Conservation (phyloP, 257 asterid species). For the Linaria vulgaris region DNA sequence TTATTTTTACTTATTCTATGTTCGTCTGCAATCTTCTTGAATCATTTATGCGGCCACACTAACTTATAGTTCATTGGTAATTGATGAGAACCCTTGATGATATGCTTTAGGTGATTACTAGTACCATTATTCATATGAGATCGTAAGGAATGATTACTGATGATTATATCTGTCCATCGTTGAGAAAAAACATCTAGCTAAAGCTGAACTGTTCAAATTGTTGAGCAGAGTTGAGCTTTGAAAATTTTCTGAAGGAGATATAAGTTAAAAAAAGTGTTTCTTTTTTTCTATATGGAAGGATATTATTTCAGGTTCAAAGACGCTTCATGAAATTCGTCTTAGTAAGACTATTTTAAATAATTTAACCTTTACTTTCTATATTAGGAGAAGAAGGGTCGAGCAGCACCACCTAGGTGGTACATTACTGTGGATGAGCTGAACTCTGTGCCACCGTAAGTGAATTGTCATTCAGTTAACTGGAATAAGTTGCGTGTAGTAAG, state of each 20-base stretch:
- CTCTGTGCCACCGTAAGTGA: conserved; percentile 80
- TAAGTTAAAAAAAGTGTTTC: conserved; percentile 1
- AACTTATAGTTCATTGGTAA: not conserved
- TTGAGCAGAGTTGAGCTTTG: conserved; percentile 8
- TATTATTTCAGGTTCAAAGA: no score
- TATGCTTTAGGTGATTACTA: not conserved
- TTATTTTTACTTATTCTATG: not conserved
- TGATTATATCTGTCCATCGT: conserved; percentile 3
- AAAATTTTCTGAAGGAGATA: not conserved
- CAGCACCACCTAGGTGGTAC: conserved; percentile 76
- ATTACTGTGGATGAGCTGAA: conserved; percentile 73
- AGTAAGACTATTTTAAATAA: not conserved
- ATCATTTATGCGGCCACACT: not conserved
- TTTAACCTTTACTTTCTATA: conserved; percentile 10
- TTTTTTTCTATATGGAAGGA: not conserved
- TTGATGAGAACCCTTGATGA: conserved; percentile 8
- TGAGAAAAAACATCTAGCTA: conserved; percentile 5
- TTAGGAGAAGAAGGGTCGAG: conserved; percentile 80
- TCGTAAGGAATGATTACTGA: not conserved
- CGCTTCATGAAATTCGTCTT: not conserved
- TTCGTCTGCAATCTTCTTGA: conserved; percentile 20
- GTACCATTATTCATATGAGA: not conserved
- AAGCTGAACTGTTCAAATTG: not conserved
- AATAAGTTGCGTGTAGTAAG: not conserved
- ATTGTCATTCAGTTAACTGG: conserved; percentile 11